A percentile compares a stretch with the other conserved stretches of the same genome.
Conservation (phyloP, 1,284 basidiomycete genomes). For the Trichosporon sp. region DNA sequence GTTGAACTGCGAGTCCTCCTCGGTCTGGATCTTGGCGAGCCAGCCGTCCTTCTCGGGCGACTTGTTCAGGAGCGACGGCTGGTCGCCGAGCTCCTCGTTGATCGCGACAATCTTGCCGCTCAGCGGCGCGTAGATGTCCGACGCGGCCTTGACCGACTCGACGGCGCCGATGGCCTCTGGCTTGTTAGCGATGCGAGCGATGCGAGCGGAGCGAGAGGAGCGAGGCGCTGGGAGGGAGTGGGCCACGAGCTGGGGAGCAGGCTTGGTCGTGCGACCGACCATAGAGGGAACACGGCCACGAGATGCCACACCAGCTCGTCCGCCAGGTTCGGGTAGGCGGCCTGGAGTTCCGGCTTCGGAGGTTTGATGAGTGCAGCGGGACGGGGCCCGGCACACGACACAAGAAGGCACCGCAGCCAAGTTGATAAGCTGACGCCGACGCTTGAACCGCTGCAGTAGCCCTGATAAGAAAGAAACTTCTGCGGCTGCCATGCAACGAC, state of each 20-base stretch:
- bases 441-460: not conserved
- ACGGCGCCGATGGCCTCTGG: conserved; percentile 89
- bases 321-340: too few relatives aligned
- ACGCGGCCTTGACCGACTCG: conserved; percentile 96
- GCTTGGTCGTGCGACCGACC: too few relatives aligned
- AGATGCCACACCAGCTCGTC: too few relatives aligned
- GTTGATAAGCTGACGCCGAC: not conserved
- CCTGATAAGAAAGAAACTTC: not conserved
- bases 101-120: conserved; percentile 77
- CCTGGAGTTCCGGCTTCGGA: too few relatives aligned
- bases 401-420: not conserved
- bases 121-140: conserved; percentile 93
- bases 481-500: too few relatives aligned
- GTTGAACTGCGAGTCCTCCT: conserved; percentile 72
- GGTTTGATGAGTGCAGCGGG: too few relatives aligned
- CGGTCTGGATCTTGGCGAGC: conserved; percentile 73
- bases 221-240: not conserved
- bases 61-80: conserved; percentile 84
- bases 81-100: conserved; percentile 65
- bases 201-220: not conserved
- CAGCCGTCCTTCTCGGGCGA: conserved; percentile 68
- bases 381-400: too few relatives aligned
- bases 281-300: too few relatives aligned
- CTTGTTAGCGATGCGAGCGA: not conserved
- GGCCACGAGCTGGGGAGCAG: too few relatives aligned